Conservation (phyloP, 2,329 filamentous ascomycete genomes). For the Stemphylium beticola region DNA sequence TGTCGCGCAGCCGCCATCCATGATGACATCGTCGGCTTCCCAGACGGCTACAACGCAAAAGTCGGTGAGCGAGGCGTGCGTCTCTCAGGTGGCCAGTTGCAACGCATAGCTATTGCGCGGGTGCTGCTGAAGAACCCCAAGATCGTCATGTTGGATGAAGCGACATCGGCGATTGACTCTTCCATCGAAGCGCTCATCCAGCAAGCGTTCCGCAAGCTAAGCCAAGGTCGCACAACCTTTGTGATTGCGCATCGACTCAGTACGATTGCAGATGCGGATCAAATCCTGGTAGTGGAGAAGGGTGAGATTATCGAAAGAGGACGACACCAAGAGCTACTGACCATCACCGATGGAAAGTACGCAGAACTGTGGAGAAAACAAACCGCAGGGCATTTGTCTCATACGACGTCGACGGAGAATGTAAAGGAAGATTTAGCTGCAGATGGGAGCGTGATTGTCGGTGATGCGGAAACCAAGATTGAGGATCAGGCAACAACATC, state of each 20-base stretch:
- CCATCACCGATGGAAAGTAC: slow-evolving; percentile 71
- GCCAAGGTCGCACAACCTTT: slow-evolving; percentile 68
- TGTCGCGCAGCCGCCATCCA: slow-evolving; percentile 69
- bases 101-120: slow-evolving; percentile 72
- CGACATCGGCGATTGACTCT: slow-evolving; percentile 85
- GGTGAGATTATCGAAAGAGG: slow-evolving; percentile 80
- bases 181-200: slow-evolving; percentile 71
- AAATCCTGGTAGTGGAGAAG: slow-evolving; percentile 78
- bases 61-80: slow-evolving; percentile 51
- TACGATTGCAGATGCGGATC: slow-evolving; percentile 83
- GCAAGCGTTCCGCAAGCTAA: slow-evolving; percentile 64
- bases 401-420: slow-evolving; percentile 23
- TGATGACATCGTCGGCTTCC: slow-evolving; percentile 66
- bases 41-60: slow-evolving; percentile 51
- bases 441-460: slow-evolving; percentile 17
- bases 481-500: slow-evolving; percentile 29
- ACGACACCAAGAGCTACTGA: slow-evolving; percentile 77
- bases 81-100: slow-evolving; percentile 70
- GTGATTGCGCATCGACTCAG: slow-evolving; percentile 80
- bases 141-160: slow-evolving; percentile 84
- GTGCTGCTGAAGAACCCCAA: slow-evolving; percentile 81
- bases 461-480: slow-evolving; percentile 33
- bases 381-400: slow-evolving; percentile 50
- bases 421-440: slow-evolving; percentile 21
- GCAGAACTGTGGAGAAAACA: slow-evolving; percentile 90